Conservation (phyloP, 345 rosid genomes). For the Orychophragmus violaceus region DNA sequence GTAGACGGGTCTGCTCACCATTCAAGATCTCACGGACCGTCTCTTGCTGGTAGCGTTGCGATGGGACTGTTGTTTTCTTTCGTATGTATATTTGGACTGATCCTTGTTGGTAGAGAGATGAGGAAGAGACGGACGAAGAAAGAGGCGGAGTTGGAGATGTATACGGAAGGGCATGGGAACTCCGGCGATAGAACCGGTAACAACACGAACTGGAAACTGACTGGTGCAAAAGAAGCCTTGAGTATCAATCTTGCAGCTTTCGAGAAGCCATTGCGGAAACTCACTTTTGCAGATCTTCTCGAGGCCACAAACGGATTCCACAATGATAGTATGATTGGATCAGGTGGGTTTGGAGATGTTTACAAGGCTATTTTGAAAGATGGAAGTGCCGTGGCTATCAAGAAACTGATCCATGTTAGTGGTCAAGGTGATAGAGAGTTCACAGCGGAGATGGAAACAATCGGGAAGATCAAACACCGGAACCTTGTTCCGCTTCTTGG, state of each 20-base stretch:
- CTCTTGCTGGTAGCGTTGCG: conserved; percentile 70
- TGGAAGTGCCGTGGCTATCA: conserved; percentile 83
- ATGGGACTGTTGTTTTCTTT: conserved; percentile 82
- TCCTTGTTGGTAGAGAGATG: conserved; percentile 55
- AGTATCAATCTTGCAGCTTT: conserved; percentile 84
- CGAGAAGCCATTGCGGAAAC: conserved; percentile 76
- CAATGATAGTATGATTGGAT: conserved; percentile 75
- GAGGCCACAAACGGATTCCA: conserved; percentile 90
- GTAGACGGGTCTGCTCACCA: conserved; percentile 31
- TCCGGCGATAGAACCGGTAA: conserved; percentile 59
- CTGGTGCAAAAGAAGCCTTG: conserved; percentile 61
- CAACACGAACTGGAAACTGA: conserved; percentile 67
- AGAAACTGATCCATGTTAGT: conserved; percentile 84
- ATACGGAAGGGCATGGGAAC: conserved; percentile 43
- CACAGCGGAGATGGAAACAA: conserved; percentile 97
- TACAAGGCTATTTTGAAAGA: conserved; percentile 87
- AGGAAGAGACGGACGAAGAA: conserved; percentile 71
- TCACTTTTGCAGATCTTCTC: conserved; percentile 88
- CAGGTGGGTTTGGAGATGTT: conserved; percentile 97
- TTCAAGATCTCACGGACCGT: conserved; percentile 50
- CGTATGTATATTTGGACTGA: conserved; percentile 59
- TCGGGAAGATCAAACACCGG: conserved; percentile 88
- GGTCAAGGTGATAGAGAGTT: conserved; percentile 98
- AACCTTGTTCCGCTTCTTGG: conserved; percentile 93
- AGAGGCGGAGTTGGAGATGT: conserved; percentile 49